Conservation (phyloP, 495 filamentous ascomycete species). For the Neurospora sp. region DNA sequence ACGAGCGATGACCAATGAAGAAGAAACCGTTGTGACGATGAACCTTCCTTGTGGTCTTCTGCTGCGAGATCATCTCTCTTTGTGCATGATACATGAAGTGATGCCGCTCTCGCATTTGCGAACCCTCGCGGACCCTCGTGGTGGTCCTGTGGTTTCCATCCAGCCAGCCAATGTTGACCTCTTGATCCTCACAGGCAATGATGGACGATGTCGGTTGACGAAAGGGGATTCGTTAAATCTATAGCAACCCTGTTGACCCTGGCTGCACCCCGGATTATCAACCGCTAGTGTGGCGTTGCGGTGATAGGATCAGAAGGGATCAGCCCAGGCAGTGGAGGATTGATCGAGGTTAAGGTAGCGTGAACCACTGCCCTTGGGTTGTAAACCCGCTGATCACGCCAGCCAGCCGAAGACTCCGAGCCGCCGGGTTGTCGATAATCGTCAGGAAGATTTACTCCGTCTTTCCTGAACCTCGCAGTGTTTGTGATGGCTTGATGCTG, state of each 20-base stretch:
- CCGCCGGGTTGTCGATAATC: too few species aligned
- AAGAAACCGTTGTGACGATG: not conserved
- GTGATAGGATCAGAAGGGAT: not conserved
- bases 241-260: not conserved
- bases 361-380: not conserved
- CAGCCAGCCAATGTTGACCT: not conserved
- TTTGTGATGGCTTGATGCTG: not conserved
- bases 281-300: not conserved
- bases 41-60: not conserved
- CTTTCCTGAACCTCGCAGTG: not conserved
- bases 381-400: not conserved
- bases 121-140: not conserved
- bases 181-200: not conserved
- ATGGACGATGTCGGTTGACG: not conserved
- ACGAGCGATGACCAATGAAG: not conserved
- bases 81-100: not conserved
- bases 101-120: not conserved
- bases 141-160: not conserved
- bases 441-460: not conserved
- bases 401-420: too few species aligned
- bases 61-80: not conserved
- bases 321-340: not conserved
- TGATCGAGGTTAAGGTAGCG: not conserved
- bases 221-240: not conserved
- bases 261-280: not conserved